Conservation (phyloP, 192 early-diverging fungal species). For the Cladochytrium replicatum region DNA sequence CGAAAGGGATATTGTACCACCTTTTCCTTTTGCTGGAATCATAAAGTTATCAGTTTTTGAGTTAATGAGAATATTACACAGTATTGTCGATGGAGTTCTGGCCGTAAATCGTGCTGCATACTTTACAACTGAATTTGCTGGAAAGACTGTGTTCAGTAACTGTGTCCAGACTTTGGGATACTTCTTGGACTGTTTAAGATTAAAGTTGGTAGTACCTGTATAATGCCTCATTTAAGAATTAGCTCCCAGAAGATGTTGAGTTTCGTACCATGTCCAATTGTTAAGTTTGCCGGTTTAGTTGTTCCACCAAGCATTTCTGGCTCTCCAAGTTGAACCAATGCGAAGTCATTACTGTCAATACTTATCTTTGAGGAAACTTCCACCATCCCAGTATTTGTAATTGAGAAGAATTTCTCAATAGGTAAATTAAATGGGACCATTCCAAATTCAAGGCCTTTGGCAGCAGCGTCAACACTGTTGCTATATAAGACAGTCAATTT, state of each 20-base stretch:
- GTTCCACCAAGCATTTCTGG: too few relatives aligned
- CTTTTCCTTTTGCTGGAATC: slow-evolving; percentile 41
- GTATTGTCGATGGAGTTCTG: slow-evolving; percentile 23
- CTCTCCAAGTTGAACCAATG: slow-evolving; percentile 34
- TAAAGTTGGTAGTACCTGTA: too few relatives aligned
- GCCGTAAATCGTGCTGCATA: slow-evolving; percentile 37
- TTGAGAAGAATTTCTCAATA: slow-evolving; percentile 44
- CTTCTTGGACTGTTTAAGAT: too few relatives aligned
- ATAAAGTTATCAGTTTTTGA: slow-evolving; percentile 37
- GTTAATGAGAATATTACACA: slow-evolving; percentile 32
- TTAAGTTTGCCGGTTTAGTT: too few relatives aligned
- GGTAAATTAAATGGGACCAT: slow-evolving; percentile 53
- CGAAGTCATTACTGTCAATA: slow-evolving; percentile 41
- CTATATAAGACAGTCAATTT: slow-evolving; percentile 41
- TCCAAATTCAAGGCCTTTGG: slow-evolving; percentile 45
- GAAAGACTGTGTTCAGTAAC: too few relatives aligned
- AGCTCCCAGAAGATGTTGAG: too few relatives aligned
- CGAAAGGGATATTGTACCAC: slow-evolving; percentile 42
- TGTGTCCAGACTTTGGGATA: too few relatives aligned
- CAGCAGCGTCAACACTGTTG: slow-evolving; percentile 32
- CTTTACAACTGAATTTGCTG: slow-evolving; percentile 34
- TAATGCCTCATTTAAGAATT: too few relatives aligned
- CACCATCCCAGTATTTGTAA: slow-evolving; percentile 48
- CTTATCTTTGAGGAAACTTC: slow-evolving; percentile 27
- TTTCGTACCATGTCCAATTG: too few relatives aligned